Conservation (phyloP, 116 monocot species). For the Posidonia oceanica region DNA sequence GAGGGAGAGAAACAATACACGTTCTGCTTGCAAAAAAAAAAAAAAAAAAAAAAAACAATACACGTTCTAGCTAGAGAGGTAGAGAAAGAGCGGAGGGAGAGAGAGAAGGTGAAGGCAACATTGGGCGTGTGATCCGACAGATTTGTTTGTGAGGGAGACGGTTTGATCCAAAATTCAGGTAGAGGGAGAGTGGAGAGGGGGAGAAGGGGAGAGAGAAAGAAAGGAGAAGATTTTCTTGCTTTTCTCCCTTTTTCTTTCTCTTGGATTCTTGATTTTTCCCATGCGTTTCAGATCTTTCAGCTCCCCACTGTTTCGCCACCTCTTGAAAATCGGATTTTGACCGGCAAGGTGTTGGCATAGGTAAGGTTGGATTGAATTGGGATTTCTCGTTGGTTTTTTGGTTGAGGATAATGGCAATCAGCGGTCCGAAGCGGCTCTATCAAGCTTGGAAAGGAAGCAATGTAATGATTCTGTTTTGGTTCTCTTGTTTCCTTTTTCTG, state of each 20-base stretch:
- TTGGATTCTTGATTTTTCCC: not conserved
- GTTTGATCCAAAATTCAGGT: not conserved
- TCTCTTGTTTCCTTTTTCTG: not conserved
- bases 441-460: constrained; percentile 91
- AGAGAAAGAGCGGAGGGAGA: too few relatives aligned
- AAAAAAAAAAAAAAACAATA: too few relatives aligned
- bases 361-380: not conserved
- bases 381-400: not conserved
- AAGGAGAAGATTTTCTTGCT: not conserved
- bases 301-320: not conserved
- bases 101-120: too few relatives aligned
- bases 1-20: too few relatives aligned
- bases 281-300: not conserved
- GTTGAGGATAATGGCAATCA: not conserved
- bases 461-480: constrained; percentile 24
- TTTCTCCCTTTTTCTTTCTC: not conserved
- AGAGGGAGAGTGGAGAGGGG: not conserved
- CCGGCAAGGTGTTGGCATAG: not conserved
- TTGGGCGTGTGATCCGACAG: too few relatives aligned
- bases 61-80: too few relatives aligned
- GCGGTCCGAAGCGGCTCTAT: constrained; percentile 38
- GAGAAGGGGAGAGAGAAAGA: not conserved
- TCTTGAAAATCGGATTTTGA: not conserved
- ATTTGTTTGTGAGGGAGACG: not conserved
- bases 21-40: too few relatives aligned